A percentile compares a stretch with the other conserved stretches of the same genome.
These are phyloP conservation scores for Cornus controversa DNA, from an alignment of 148 eudicot species.

Conservation along the genomic window DNA sequence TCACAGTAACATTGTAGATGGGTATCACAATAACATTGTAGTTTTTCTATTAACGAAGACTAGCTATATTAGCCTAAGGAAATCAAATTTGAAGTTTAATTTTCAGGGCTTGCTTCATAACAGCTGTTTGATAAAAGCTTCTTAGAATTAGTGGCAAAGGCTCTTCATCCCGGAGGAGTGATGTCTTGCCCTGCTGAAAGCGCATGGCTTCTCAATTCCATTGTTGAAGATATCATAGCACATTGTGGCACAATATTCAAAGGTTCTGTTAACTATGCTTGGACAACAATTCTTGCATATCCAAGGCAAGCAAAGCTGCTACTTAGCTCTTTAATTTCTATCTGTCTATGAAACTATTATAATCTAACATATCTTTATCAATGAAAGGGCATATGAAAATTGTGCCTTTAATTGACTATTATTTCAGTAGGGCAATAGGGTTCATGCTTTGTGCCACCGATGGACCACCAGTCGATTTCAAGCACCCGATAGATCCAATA, in stretches of 20 bases:
- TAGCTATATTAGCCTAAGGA: too few species aligned
- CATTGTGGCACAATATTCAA: slow-evolving; percentile 28
- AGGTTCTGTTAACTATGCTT: slow-evolving; percentile 41
- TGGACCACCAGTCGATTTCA: slow-evolving; percentile 39
- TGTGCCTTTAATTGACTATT: background rate
- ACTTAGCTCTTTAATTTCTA: too few species aligned
- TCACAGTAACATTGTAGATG: too few species aligned
- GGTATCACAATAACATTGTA: too few species aligned
- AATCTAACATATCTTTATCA: background rate
- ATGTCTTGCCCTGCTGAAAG: slow-evolving; percentile 35
- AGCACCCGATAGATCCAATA: too few species aligned
- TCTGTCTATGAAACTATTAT: too few species aligned
- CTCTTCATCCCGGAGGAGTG: slow-evolving; percentile 42
- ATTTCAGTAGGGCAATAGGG: slow-evolving; percentile 35
- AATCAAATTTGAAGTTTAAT: too few species aligned
- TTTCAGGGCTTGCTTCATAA: slow-evolving; percentile 24
- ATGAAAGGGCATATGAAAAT: background rate
- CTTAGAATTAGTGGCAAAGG: slow-evolving; percentile 24
- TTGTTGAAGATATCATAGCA: slow-evolving; percentile 1
- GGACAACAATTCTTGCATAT: slow-evolving; percentile 36
- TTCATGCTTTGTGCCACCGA: slow-evolving; percentile 46
- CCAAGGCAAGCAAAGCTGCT: slow-evolving; percentile 19
- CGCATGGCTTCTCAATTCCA: slow-evolving; percentile 22
- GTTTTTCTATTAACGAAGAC: too few species aligned
- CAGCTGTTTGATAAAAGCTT: slow-evolving; percentile 23